A percentile compares a stretch with the other conserved stretches of the same genome.
Evolutionary conservation across 177 flowering plant species (phyloP).

Genomic region (Vitis hybrid): DNA sequence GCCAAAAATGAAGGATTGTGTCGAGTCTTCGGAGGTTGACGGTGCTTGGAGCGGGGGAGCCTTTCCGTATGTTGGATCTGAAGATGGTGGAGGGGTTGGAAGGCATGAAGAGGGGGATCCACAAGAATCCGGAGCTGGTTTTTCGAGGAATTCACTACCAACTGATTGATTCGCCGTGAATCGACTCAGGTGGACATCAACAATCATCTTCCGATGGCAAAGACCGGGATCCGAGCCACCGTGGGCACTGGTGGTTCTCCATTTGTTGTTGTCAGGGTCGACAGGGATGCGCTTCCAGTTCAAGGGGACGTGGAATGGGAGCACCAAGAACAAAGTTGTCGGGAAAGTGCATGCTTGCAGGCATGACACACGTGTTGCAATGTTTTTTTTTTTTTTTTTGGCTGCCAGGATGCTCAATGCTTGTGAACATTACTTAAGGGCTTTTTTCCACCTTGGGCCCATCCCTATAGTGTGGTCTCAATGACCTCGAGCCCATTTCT

Average conservation of each 20-base stretch:
- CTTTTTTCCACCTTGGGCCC: too few species aligned
- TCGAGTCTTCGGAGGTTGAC: too few species aligned
- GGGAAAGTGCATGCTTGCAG: conserved; percentile 97
- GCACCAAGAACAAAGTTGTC: conserved; percentile 63
- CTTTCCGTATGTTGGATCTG: conserved; percentile 2
- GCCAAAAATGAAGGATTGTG: rapidly evolving
- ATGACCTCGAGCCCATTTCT: too few species aligned
- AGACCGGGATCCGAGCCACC: conserved; percentile 61
- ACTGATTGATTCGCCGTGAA: conserved; percentile 49
- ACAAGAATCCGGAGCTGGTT: conserved; percentile 73
- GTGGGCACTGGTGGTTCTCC: conserved; percentile 64
- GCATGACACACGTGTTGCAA: conserved; percentile 85
- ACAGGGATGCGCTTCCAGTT: conserved; percentile 85
- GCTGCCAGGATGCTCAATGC: conserved; percentile 70
- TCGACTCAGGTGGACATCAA: conserved; percentile 51
- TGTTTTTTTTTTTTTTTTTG: conserved; percentile 53
- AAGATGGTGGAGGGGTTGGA: conserved; percentile 54
- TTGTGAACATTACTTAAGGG: conserved; percentile 49
- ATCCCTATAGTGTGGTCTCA: too few species aligned
- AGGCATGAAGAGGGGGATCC: conserved; percentile 56
- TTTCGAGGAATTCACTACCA: conserved; percentile 65
- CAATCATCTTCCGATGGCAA: conserved; percentile 53
- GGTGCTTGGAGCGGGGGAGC: too few species aligned
- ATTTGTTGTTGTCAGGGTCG: conserved; percentile 63
- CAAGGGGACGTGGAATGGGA: conserved; percentile 89